A percentile compares a stretch with the other conserved stretches of the same genome.
phyloP scores from a whole-genome alignment of 305 asterid species.

The Striga hermonthica region DNA sequence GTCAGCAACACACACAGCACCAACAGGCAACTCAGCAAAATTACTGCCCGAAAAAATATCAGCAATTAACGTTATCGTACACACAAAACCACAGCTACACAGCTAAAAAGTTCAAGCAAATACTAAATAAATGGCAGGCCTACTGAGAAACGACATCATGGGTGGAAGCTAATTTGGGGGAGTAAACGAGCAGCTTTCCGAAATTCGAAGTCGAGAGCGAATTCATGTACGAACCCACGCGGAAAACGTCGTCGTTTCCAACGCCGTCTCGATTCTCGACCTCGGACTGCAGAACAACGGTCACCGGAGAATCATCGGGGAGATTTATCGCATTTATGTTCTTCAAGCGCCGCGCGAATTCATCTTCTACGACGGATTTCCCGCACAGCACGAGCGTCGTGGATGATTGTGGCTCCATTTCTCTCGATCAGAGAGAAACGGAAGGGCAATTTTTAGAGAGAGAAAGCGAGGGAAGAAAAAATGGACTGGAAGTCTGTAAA shows the following conservation, averaged over 20 bases:
- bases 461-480: conserved; percentile 33
- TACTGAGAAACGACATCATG: conserved; percentile 79
- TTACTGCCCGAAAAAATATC: conserved; percentile 50
- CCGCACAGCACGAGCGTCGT: conserved; percentile 56
- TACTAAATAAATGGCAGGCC: conserved; percentile 17
- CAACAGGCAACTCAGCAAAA: conserved; percentile 69
- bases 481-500: conserved; percentile 24
- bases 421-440: conserved; percentile 31
- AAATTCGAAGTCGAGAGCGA: conserved; percentile 50
- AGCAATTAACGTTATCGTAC: not conserved
- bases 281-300: conserved; percentile 49
- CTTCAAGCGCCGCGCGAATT: conserved; percentile 54
- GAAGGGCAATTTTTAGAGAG: conserved; percentile 25
- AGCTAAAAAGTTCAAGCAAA: not conserved
- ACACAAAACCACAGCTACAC: conserved; percentile 14
- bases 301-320: conserved; percentile 44
- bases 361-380: conserved; percentile 57
- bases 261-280: conserved; percentile 28
- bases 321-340: conserved; percentile 45
- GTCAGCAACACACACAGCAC: conserved; percentile 86
- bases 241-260: conserved; percentile 40
- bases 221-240: conserved; percentile 46
- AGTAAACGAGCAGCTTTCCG: conserved; percentile 68
- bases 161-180: conserved; percentile 74
- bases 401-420: conserved; percentile 53